phyloP scores from a whole-genome alignment of 169 alveolate species.

The Fabrea salina region DNA sequence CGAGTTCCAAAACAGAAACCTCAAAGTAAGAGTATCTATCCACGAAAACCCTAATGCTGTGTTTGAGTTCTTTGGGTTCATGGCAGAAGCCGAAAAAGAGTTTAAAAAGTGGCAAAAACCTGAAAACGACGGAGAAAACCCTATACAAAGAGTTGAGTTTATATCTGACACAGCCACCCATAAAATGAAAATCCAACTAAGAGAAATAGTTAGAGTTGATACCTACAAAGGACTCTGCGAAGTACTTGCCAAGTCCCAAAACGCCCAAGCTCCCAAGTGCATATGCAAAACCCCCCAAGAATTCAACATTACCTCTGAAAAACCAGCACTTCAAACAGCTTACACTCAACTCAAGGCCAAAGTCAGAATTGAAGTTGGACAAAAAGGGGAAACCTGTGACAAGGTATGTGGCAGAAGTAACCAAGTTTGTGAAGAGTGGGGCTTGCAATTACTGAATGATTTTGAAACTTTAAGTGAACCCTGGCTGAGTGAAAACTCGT shows the following conservation, averaged over 20 bases:
- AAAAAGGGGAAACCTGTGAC: neutral
- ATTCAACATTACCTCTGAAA: neutral
- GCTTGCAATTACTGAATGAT: neutral
- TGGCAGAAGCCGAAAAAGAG: neutral
- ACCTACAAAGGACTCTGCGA: neutral
- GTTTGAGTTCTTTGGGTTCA: neutral
- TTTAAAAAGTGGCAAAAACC: neutral
- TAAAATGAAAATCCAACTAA: neutral
- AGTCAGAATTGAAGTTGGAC: neutral
- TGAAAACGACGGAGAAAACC: neutral
- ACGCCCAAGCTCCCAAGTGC: neutral
- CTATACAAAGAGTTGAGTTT: neutral
- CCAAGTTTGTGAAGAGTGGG: neutral
- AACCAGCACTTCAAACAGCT: neutral
- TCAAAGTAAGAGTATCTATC: neutral
- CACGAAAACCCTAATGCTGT: neutral
- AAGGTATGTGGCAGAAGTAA: neutral
- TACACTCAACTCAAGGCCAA: neutral
- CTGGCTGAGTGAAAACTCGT: too few relatives aligned
- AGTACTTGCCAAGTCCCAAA: neutral
- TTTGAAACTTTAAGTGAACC: neutral
- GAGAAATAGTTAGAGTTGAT: neutral
- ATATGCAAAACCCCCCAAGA: neutral
- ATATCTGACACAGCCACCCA: neutral
- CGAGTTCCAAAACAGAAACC: neutral